These are phyloP conservation scores for Erythrophleum ivorense DNA, from an alignment of 331 rosid genomes.

Conservation along the genomic window DNA sequence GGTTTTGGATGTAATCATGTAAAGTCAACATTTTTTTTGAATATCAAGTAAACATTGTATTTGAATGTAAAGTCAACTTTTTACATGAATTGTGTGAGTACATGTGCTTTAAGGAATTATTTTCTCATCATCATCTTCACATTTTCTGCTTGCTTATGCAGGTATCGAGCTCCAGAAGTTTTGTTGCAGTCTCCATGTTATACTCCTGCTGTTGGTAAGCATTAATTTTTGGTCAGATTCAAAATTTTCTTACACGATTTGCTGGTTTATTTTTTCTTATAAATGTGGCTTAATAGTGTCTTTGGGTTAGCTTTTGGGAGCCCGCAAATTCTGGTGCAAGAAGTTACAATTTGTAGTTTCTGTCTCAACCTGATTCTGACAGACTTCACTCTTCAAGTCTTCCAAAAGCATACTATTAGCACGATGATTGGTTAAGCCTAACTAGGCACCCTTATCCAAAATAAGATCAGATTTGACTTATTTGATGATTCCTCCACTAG, in stretches of 20 bases:
- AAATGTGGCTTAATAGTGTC: neutral
- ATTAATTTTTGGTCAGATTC: conserved; percentile 22
- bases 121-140: conserved; percentile 11
- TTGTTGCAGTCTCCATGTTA: conserved; percentile 72
- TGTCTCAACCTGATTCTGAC: conserved; percentile 20
- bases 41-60: too few relatives aligned
- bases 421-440: conserved; percentile 4
- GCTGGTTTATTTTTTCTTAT: conserved; percentile 16
- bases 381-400: conserved; percentile 15
- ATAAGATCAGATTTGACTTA: conserved; percentile 20
- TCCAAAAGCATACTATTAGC: conserved; percentile 6
- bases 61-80: neutral
- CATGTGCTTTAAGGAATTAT: neutral
- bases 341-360: conserved; percentile 34
- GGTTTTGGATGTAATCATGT: neutral
- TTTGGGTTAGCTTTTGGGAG: conserved; percentile 21
- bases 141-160: conserved; percentile 44
- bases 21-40: neutral
- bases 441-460: neutral
- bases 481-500: neutral
- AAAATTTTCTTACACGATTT: neutral
- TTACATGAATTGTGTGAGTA: conserved; percentile 5
- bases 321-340: conserved; percentile 17
- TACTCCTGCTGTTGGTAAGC: conserved; percentile 86
- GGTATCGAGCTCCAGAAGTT: conserved; percentile 96